These are phyloP conservation scores for Pseudogymnoascus sp. DNA, from an alignment of 2,329 filamentous ascomycete species.

Conservation along the genomic window DNA sequence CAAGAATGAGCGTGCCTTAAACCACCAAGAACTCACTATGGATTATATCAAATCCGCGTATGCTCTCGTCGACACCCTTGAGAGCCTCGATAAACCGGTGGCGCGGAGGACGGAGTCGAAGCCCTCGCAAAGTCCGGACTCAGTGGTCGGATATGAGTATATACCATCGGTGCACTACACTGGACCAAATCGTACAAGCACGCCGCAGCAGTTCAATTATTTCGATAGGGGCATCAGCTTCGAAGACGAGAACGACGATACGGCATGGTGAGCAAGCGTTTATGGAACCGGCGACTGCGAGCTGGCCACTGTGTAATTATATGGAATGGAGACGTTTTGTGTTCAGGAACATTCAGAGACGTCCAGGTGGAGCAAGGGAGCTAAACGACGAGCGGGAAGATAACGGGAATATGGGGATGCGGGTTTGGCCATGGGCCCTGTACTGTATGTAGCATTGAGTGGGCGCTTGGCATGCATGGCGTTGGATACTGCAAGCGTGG, in stretches of 20 bases:
- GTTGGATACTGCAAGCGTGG: neutral
- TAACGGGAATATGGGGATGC: slow-evolving; percentile 6
- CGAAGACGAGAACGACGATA: neutral
- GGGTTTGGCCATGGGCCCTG: slow-evolving; percentile 2
- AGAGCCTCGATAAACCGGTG: neutral
- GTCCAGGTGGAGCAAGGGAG: slow-evolving; percentile 3
- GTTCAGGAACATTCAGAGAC: neutral
- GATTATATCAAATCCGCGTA: neutral
- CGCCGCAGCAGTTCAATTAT: neutral
- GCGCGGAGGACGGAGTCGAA: neutral
- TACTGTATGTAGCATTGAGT: neutral
- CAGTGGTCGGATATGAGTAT: neutral
- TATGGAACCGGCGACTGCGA: neutral
- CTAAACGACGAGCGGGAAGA: slow-evolving; percentile 3
- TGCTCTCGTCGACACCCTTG: neutral
- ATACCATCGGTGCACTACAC: neutral
- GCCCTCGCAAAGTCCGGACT: neutral
- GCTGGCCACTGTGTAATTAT: neutral
- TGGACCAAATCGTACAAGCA: neutral
- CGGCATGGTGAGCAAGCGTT: neutral
- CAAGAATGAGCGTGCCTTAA: neutral
- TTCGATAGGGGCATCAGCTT: neutral
- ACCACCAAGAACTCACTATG: neutral
- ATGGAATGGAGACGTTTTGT: neutral
- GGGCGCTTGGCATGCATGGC: slow-evolving; percentile 1